Base-by-base conservation (phyloP, 495 filamentous ascomycete species). In the Lasiosphaeria miniovina region DNA sequence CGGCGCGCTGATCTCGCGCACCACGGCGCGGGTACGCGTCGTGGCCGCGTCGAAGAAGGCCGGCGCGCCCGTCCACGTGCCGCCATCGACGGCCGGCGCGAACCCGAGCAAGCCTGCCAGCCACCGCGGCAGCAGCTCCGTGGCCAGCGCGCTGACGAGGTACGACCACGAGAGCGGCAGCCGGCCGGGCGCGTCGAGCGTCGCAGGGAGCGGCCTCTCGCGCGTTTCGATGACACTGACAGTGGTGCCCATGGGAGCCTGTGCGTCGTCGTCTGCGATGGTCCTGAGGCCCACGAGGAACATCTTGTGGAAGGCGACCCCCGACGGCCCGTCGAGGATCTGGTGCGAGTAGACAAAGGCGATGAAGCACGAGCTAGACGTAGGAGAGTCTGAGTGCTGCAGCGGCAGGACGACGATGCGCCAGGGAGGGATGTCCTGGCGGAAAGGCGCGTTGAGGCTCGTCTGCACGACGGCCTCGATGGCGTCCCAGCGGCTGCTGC, bases 91-190 rank as follows among this genome's bases (percentile, higher is more conserved):
- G 15, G 50, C 11, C 49, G 54, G 24, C 4, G 53, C 48, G 6
- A 52, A 15, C 7, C 53, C 49, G 4, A 33, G 17, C 36, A 64
- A 14, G 14, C 43, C 43, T 3, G 43, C 41, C 7, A 64, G 14
- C 31, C 60, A 64, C 15, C 6, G 0, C 0, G 62, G 62, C 24
- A 64, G 54, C 17, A 64, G 3, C 9, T 35, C 38, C 33, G 31
- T 54, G 17, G 58, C 31, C 8, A 64, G 49, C 4, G 62, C 58
- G 6, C 38, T 33, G 49, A 64, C 54, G n/a, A 64, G 58, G 32
- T 57, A 64, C 17, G 36, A 36, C 62, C 58, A 61, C 14, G 62
- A 64, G 31, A 64, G 58, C n/a, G 49, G 48, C 6, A 64, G 49
- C 12, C 41, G 12, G 12, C 43, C 10, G 35, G 58, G 62, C 1